Percentiles rank a stretch among this genome's conserved stretches.
These are phyloP conservation scores for Schizonepeta tenuifolia DNA, from an alignment of 257 asterid genomes.

Conservation along the genomic window DNA sequence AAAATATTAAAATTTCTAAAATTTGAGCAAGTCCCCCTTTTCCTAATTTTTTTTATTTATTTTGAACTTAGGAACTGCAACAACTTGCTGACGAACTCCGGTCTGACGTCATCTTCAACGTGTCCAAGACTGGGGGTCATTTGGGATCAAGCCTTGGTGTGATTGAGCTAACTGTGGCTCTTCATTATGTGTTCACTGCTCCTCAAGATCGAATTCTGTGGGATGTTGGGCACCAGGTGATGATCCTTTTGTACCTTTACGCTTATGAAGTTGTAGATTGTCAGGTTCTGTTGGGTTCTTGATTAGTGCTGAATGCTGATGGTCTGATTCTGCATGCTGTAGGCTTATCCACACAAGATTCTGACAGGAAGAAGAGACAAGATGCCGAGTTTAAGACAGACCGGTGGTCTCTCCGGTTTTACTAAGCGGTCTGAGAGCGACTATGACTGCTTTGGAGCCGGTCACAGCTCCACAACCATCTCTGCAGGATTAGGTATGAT, in stretches of 20 bases:
- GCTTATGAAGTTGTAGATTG: background rate
- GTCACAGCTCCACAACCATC: slow-evolving; percentile 96
- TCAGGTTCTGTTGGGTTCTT: background rate
- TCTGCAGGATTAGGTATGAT: slow-evolving; percentile 86
- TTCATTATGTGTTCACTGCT: slow-evolving; percentile 87
- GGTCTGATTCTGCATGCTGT: slow-evolving; percentile 31
- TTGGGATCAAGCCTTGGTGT: slow-evolving; percentile 98
- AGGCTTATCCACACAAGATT: slow-evolving; percentile 97
- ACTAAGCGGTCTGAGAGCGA: slow-evolving; percentile 95
- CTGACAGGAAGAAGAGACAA: slow-evolving; percentile 85
- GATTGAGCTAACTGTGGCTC: slow-evolving; percentile 94
- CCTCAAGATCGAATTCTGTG: slow-evolving; percentile 93
- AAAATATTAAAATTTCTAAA: background rate
- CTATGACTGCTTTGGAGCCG: slow-evolving; percentile 91
- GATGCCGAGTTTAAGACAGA: slow-evolving; percentile 89
- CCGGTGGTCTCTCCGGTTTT: slow-evolving; percentile 83
- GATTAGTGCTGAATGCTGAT: slow-evolving; percentile 24
- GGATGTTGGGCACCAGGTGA: slow-evolving; percentile 99
- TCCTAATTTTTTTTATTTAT: background rate
- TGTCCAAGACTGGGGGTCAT: slow-evolving; percentile 97
- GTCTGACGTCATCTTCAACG: slow-evolving; percentile 90
- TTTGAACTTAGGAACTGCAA: slow-evolving; percentile 69
- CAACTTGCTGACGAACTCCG: slow-evolving; percentile 92
- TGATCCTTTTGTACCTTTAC: background rate
- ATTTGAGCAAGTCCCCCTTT: background rate